phyloP scores from a whole-genome alignment of 805 yeast species.

The Candida sithepensis region DNA sequence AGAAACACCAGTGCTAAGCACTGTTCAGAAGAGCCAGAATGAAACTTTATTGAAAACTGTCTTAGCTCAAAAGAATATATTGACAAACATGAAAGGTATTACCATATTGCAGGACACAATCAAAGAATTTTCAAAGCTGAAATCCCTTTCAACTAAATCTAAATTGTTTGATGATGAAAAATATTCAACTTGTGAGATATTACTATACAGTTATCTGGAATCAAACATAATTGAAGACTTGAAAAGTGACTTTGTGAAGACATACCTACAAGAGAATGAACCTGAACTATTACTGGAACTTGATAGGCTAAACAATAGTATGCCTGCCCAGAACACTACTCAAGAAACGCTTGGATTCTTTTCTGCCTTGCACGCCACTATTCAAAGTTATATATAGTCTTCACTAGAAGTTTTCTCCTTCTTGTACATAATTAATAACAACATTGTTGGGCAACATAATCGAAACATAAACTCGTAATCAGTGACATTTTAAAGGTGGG shows the following conservation, averaged over 20 bases:
- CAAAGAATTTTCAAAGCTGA: conserved; percentile 3
- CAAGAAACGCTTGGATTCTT: not conserved
- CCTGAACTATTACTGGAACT: conserved; percentile 25
- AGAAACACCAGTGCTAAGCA: conserved; percentile 27
- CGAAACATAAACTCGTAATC: no score
- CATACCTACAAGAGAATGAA: conserved; percentile 31
- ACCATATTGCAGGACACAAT: conserved; percentile 19
- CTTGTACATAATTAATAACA: no score
- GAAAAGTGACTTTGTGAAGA: conserved; percentile 39
- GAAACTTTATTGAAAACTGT: conserved; percentile 21
- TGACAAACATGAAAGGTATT: conserved; percentile 30
- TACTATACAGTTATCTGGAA: conserved; percentile 38
- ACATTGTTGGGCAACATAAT: no score
- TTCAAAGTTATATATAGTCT: conserved; percentile 3
- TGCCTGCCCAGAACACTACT: not conserved
- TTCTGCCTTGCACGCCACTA: conserved; percentile 3
- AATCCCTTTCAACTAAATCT: not conserved
- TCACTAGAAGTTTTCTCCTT: no score
- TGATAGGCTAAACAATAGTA: not conserved
- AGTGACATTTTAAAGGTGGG: no score
- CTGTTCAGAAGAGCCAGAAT: conserved; percentile 25
- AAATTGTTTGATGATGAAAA: conserved; percentile 17
- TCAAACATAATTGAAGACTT: conserved; percentile 26
- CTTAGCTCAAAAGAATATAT: conserved; percentile 23
- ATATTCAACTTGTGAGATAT: conserved; percentile 31